Base-by-base conservation (phyloP, 2,329 filamentous ascomycete genomes). In the Diaporthe sp. region DNA sequence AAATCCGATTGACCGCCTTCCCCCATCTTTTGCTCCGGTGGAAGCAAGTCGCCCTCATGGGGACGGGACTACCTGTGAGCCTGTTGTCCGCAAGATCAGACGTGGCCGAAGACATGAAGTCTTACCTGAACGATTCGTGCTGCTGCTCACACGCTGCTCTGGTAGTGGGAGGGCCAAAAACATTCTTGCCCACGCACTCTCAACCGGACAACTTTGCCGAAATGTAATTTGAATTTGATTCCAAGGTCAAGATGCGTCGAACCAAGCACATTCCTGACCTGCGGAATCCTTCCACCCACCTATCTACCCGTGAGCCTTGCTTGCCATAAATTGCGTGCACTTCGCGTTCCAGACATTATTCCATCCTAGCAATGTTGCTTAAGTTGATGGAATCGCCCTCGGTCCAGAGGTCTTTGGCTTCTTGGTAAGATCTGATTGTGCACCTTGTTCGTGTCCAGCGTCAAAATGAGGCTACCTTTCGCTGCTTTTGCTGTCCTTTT, bases 391-490 rank as follows among this genome's bases (percentile, higher is more conserved):
- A 34, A n/a, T 15, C n/a, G 31, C 53, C 51, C 5, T 71, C 12
- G 37, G 28, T 28, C 13, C 37, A 46, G n/a, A 25, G 34, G 10
- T n/a, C 51, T 13, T n/a, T 31, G 68, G 8, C 15, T 46, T 17
- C 12, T 31, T 51, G 42, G 25, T 71, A 8, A 10, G 28, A 42
- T 71, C 22, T 34, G 25, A 55, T 51, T 31, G 17, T 71, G 53
- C 67, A 46, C 12, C 37, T 71, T 15, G 22, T 34, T 46, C 37
- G 22, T n/a, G 25, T 25, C 13, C 51, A 58, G 37, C 22, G 22
- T 57, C 49, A 57, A 34, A 58, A 71, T 71, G 68, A 57, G 51
- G 53, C 55, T 37, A 42, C 53, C 28, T 34, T 8, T 58, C 55
- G 37, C 68, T 15, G n/a, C 53, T 19, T 2, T 58, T 13, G 25